A percentile compares a stretch with the other conserved stretches of the same genome.
These are phyloP conservation scores for Comarum palustre DNA, from an alignment of 306 rosid genomes.

Conservation along the genomic window DNA sequence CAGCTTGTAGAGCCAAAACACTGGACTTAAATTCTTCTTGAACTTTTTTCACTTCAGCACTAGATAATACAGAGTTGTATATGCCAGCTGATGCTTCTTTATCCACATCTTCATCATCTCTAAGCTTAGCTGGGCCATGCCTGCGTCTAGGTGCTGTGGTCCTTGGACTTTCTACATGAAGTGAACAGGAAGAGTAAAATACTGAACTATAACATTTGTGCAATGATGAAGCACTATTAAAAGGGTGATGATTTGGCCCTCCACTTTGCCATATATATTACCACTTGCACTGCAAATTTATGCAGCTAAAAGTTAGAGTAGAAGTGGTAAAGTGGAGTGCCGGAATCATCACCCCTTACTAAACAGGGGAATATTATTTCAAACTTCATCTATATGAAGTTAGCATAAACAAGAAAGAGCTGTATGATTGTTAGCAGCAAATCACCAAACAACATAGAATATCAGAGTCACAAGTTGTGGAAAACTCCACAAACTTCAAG, in stretches of 20 bases:
- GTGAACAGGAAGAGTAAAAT: neutral
- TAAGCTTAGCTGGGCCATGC: constrained; percentile 51
- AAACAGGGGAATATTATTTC: neutral
- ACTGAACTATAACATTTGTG: neutral
- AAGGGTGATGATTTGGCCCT: neutral
- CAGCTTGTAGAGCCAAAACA: constrained; percentile 45
- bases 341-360: neutral
- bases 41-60: constrained; percentile 43
- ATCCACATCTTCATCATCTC: constrained; percentile 36
- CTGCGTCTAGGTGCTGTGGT: constrained; percentile 33
- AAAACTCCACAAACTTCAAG: neutral
- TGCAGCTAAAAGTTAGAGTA: neutral
- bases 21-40: constrained; percentile 65
- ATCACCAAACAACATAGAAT: neutral
- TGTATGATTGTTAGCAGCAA: neutral
- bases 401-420: neutral
- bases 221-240: neutral
- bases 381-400: neutral
- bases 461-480: neutral
- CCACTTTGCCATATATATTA: neutral
- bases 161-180: constrained; percentile 35
- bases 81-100: constrained; percentile 4
- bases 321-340: neutral
- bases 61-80: constrained; percentile 25
- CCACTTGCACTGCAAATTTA: neutral